Percentiles rank a stretch among this genome's conserved stretches.
These are phyloP conservation scores for Maudiozyma barnettii DNA, from an alignment of 805 yeast genomes.

Conservation along the genomic window DNA sequence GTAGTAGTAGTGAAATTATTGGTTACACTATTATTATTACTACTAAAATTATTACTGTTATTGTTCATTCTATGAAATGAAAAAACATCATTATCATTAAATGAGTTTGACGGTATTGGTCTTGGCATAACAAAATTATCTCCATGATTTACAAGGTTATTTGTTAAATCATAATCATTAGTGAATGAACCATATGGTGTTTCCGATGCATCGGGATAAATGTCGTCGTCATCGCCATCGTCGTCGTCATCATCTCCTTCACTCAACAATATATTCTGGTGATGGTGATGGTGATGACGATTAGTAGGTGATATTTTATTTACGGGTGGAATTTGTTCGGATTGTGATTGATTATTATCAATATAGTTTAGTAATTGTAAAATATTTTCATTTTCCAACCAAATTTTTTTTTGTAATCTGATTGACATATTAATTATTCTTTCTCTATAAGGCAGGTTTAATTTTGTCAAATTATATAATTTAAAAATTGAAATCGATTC, in stretches of 20 bases:
- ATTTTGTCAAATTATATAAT: conserved; percentile 69
- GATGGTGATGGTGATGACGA: neutral
- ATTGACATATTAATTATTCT: conserved; percentile 82
- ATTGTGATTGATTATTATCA: neutral
- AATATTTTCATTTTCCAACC: neutral
- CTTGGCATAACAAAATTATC: neutral
- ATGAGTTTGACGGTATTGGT: neutral
- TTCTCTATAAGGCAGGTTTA: conserved; percentile 60
- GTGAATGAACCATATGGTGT: conserved; percentile 2
- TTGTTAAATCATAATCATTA: neutral
- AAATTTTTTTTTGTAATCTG: conserved; percentile 37
- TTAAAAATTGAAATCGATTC: conserved; percentile 44
- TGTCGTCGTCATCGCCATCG: no score
- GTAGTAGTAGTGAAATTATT: no score
- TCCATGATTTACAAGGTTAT: neutral
- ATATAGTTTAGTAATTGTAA: neutral
- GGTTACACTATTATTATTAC: neutral
- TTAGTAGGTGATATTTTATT: no score
- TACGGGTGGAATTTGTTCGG: neutral
- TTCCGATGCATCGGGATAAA: neutral
- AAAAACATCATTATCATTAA: neutral
- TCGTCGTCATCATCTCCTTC: no score
- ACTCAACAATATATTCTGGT: no score
- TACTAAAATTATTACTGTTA: neutral
- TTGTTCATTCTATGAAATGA: neutral